A percentile compares a stretch with the other conserved stretches of the same genome.
These are phyloP conservation scores for Hamamelis virginiana DNA, from an alignment of 164 flowering plant species.

Conservation along the genomic window DNA sequence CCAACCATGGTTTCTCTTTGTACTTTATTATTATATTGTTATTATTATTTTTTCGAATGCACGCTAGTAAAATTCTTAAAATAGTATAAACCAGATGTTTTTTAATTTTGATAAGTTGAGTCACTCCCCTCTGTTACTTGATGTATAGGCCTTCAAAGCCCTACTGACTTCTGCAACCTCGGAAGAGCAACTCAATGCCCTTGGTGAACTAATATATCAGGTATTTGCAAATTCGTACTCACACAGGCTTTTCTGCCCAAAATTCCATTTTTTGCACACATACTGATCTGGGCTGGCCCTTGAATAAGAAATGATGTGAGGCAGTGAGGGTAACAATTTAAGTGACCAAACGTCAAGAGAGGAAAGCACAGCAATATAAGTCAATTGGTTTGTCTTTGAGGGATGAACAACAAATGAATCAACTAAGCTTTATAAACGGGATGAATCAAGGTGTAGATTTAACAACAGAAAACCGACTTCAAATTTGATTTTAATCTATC, in stretches of 20 bases:
- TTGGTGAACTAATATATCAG: constrained; percentile 95
- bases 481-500: no score
- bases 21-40: background rate
- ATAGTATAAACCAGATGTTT: background rate
- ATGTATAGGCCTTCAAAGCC: constrained; percentile 81
- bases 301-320: background rate
- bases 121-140: background rate
- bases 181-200: constrained; percentile 74
- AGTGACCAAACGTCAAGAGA: background rate
- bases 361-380: background rate
- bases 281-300: background rate
- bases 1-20: no score
- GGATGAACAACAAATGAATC: background rate
- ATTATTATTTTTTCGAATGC: background rate
- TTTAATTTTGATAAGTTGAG: background rate
- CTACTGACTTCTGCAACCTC: constrained; percentile 72
- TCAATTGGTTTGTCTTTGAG: background rate
- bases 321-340: background rate
- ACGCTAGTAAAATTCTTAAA: background rate
- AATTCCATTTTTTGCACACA: background rate
- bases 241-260: background rate
- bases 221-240: constrained; percentile 28
- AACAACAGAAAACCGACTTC: background rate
- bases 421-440: background rate
- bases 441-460: background rate